Conservation (phyloP, 1,139 yeast species). For the Nakaseomyces bracarensis region DNA sequence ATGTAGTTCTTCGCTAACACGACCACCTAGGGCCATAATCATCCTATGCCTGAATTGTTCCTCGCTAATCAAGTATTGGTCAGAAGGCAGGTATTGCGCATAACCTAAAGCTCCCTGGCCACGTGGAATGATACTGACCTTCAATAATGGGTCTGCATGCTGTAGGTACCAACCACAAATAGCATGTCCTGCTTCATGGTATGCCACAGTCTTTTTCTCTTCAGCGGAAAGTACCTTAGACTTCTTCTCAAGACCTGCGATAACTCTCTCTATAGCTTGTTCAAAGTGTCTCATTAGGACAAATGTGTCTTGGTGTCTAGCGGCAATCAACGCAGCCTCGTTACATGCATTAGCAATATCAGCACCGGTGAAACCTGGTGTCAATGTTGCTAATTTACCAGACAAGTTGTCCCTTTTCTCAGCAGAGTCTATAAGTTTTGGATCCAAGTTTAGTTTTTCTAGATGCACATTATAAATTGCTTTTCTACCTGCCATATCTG, state of each 20-base stretch:
- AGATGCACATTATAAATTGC: slow-evolving; percentile 67
- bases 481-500: slow-evolving; percentile 72
- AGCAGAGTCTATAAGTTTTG: slow-evolving; percentile 15
- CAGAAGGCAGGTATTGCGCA: slow-evolving; percentile 76
- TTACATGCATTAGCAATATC: slow-evolving; percentile 79
- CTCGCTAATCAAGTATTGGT: slow-evolving; percentile 56
- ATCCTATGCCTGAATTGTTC: slow-evolving; percentile 64
- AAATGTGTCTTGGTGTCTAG: slow-evolving; percentile 50
- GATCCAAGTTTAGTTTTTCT: slow-evolving; percentile 44
- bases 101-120: slow-evolving; percentile 82
- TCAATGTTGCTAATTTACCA: slow-evolving; percentile 66
- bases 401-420: slow-evolving; percentile 51
- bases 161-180: slow-evolving; percentile 70
- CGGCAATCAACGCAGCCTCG: slow-evolving; percentile 78
- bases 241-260: slow-evolving; percentile 73
- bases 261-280: slow-evolving; percentile 72
- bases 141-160: slow-evolving; percentile 67
- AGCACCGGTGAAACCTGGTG: slow-evolving; percentile 83
- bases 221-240: slow-evolving; percentile 58
- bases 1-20: slow-evolving; percentile 71
- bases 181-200: slow-evolving; percentile 81
- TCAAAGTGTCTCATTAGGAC: slow-evolving; percentile 62
- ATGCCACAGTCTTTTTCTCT: slow-evolving; percentile 69
- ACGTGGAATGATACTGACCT: slow-evolving; percentile 75
- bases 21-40: slow-evolving; percentile 76